Conservation (phyloP, 2,329 filamentous ascomycete genomes). For the Venturia carpophila region DNA sequence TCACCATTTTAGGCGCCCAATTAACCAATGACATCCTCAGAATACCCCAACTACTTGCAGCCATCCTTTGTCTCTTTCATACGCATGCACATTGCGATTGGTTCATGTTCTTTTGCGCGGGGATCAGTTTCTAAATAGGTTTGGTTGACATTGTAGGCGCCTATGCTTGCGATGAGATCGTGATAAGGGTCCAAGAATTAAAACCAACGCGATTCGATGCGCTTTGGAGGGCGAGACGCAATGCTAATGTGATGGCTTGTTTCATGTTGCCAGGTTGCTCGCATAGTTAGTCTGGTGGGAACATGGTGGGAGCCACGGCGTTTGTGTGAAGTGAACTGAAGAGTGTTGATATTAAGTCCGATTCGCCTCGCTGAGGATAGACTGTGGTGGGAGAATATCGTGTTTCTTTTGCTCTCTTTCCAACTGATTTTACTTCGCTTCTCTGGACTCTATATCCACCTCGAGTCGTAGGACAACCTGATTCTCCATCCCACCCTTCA, state of each 20-base stretch:
- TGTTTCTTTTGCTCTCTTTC: not conserved
- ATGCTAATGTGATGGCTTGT: not conserved
- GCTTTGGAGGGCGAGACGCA: not conserved
- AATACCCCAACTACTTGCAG: not conserved
- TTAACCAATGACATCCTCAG: not conserved
- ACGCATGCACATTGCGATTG: too few relatives aligned
- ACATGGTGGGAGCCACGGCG: too few relatives aligned
- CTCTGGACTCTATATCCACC: too few relatives aligned
- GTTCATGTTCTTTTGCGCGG: too few relatives aligned
- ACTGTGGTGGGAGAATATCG: not conserved
- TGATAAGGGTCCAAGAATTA: not conserved
- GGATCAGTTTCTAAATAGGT: too few relatives aligned
- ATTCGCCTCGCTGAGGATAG: not conserved
- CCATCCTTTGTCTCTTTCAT: not conserved
- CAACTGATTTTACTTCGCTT: not conserved
- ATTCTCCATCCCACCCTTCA: not conserved
- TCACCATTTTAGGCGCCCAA: not conserved
- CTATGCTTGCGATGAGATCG: too few relatives aligned
- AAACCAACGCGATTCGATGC: not conserved
- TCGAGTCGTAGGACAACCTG: too few relatives aligned
- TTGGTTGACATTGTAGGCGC: too few relatives aligned
- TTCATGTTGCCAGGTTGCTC: not conserved
- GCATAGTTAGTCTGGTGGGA: not conserved
- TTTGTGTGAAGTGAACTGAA: not conserved
- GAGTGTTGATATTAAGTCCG: not conserved